Base-by-base conservation (phyloP, 306 rosid species). In the Spatholobus suberectus region DNA sequence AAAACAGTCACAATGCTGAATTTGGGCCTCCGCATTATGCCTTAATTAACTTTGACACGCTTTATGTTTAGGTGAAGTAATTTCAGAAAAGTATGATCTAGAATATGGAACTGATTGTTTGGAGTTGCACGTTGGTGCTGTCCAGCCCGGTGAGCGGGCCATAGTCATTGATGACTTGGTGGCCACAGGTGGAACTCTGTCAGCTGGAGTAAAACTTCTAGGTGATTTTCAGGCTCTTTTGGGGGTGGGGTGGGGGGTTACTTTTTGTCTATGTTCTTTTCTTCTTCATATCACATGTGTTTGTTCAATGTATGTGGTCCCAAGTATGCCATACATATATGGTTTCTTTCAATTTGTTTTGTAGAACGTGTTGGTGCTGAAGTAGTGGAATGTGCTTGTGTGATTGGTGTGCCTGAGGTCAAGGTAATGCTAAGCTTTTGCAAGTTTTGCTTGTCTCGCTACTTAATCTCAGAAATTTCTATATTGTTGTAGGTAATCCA, bases 381-480 rank as follows among this genome's bases (percentile, higher is more conserved):
- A 81, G 99, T 96, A 7, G 92, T 94, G 49, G 99, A 96, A 87
- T 96, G 99, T 79, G 99, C 93, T 3, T 96, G 99, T 71, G 99
- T 96, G 23, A 79, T 96, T 27, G 99, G 99, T 55, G 89, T 96
- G 84, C 99, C 95, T 5, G 97, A 94, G 80, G 94, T 79, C 24
- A 92, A 96, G 97, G 99, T 96, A 91, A n/a, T n/a, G n/a, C n/a
- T n/a, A n/a, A 79, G 14, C 38, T 66, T 62, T 57, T 83, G 13
- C 26, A 61, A 41, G 46, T 62, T 9, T 12, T 35, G 44, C 77
- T 35, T 18, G 8, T 71, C 69, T 82, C 67, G 10, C 70, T 73
- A 46, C 70, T 59, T 74, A 27, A 5, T 67, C 70, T 70, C 63
- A 35, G 23, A 75, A 26, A 32, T 51, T 81, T 61, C 21, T 37